Base-by-base conservation (phyloP, 495 filamentous ascomycete genomes). In the Penicillium pulvis region DNA sequence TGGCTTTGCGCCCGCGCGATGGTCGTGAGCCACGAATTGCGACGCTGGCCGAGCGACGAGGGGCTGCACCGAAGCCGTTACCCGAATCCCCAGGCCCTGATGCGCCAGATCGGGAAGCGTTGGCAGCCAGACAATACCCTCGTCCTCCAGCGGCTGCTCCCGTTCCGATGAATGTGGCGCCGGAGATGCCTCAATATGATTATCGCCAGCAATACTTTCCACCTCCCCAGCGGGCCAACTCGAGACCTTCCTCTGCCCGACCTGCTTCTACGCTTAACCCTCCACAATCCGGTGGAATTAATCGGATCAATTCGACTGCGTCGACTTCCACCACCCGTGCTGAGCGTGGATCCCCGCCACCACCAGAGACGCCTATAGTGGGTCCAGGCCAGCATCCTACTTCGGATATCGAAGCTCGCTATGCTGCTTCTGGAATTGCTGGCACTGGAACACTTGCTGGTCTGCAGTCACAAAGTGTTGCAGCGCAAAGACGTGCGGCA, bases 321-420 rank as follows among this genome's bases (percentile, higher is more conserved):
- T 97, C 94, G 1, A 96, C 86, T 0, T 96, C 93, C 2, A 98
- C 94, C 8, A 98, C 95, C 10, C 83, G 90, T 56, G 94, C 93
- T 31, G 88, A 91, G 68, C 84, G 94, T 61, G 94, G 94, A 19
- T 97, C 93, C 20, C 94, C 94, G 2, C 93, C 95, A 6, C 94
- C 94, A 4, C 94, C 94, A 4, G 95, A 98, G 70, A 98, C 94
- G 0, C 94, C 94, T n/a, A 82, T 92, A 44, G 83, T 90, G 10
- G 88, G 88, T 41, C 88, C 89, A 3, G 83, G 83, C 19, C 83
- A 83, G 54, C 79, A 86, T 30, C 84, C 88, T 2, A 85, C 85
- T 20, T 88, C 88, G 24, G 89, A 89, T 42, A 96, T 98, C 68
- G 90, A 95, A 68, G 90, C 92, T 26, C 83, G 91, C 41, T 96